These are phyloP conservation scores for Neurospora sp. DNA, from an alignment of 495 filamentous ascomycete genomes.

Conservation along the genomic window DNA sequence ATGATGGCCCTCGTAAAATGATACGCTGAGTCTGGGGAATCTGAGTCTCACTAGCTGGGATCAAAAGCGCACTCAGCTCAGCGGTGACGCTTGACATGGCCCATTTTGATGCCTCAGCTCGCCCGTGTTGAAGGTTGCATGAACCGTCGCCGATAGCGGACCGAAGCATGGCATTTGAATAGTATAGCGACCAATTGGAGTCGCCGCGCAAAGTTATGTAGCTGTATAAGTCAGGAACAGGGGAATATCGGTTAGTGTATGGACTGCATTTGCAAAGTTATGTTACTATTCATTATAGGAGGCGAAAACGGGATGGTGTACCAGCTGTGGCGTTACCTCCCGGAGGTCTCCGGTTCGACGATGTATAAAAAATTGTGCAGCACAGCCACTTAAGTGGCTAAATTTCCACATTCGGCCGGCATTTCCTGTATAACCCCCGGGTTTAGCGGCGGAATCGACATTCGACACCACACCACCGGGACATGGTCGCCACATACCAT, in stretches of 20 bases:
- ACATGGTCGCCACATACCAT: not conserved
- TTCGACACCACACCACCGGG: not conserved
- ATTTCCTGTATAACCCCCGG: not conserved
- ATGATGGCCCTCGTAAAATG: not conserved
- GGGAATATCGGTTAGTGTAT: not conserved
- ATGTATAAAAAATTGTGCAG: no score
- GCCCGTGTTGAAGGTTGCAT: not conserved
- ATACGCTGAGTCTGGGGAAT: not conserved
- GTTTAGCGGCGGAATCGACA: no score
- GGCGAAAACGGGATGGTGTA: no score
- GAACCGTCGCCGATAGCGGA: not conserved
- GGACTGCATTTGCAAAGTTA: not conserved
- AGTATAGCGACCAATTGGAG: not conserved
- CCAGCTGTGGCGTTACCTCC: no score
- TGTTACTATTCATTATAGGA: no score
- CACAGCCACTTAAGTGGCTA: not conserved
- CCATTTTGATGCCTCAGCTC: not conserved
- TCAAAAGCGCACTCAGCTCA: not conserved
- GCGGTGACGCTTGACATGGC: not conserved
- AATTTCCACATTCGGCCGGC: not conserved
- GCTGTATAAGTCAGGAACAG: not conserved
- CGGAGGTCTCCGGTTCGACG: no score
- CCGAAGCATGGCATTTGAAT: not conserved
- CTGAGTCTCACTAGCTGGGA: not conserved
- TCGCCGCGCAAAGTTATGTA: not conserved